Evolutionary conservation across 2,329 filamentous ascomycete genomes (phyloP).

Genomic region (Lachnellula willkommii): DNA sequence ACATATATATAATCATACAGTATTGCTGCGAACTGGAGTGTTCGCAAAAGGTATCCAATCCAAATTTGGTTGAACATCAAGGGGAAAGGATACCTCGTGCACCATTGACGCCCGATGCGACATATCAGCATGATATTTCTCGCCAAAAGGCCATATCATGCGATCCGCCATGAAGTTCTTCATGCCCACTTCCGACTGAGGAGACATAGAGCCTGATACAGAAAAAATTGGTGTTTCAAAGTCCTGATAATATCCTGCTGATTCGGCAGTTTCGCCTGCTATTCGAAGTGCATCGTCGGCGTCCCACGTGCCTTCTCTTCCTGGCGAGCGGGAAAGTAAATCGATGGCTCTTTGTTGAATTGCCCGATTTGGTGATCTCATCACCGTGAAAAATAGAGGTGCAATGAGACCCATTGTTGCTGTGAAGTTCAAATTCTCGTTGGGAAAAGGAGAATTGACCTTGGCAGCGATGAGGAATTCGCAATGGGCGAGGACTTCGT

Average conservation of each 20-base stretch:
- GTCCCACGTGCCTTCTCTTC: constrained; percentile 29
- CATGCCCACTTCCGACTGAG: constrained; percentile 9
- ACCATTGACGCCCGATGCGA: background rate
- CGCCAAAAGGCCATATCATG: constrained; percentile 20
- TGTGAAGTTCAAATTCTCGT: constrained; percentile 14
- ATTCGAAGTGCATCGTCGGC: constrained; percentile 19
- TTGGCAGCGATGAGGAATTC: constrained; percentile 13
- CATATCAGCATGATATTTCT: constrained; percentile 6
- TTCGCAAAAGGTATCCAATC: constrained; percentile 21
- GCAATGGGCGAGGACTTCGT: constrained; percentile 22
- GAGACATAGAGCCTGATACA: background rate
- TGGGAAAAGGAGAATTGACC: background rate
- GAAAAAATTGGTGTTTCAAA: constrained; percentile 1
- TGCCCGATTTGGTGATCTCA: constrained; percentile 12
- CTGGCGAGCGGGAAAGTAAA: constrained; percentile 18
- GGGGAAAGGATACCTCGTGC: background rate
- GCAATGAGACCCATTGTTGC: constrained; percentile 25
- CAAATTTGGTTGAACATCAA: background rate
- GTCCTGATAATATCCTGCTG: constrained; percentile 6
- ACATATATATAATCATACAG: background rate
- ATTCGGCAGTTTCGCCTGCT: constrained; percentile 10
- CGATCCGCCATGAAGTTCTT: constrained; percentile 11
- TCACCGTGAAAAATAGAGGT: constrained; percentile 23
- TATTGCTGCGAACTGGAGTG: background rate
- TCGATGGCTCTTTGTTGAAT: constrained; percentile 18